Evolutionary conservation across 2,329 filamentous ascomycete genomes (phyloP), one percentile per base, ranked within the genome.

Genomic region (Hypoxylon sp.): DNA sequence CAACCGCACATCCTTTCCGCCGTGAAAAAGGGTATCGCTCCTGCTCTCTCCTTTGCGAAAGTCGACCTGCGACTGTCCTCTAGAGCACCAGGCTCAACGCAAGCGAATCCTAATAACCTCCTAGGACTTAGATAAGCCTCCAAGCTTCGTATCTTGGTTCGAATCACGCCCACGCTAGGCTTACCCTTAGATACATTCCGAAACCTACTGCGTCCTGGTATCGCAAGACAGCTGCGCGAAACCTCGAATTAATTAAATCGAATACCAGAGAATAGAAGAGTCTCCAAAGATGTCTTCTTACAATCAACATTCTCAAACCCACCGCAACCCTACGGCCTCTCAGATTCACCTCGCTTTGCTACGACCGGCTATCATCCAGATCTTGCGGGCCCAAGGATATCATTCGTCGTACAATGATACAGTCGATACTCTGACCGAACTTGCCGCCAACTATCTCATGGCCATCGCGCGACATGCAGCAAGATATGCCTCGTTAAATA

Each of bases 321-420:
- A 25, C 12, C 62, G 46, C 35, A 46, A 51, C 19, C 54, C 47
- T 3, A 54, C 55, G 7, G 37, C 63, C 4, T 63, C 59, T 29
- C 63, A 65, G 49, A 59, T 68, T 19, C 59, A 68, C 74, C 87
- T 90, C 72, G 87, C 89, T 54, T 86, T 96, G 58, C 80, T 97
- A 49, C 90, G 91, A 30, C 93, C 93, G 2, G 87, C 87, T 36
- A 84, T 97, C 54, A 84, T 97, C 50, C 91, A 97, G 73, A 93
- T 96, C 65, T 84, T 97, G 41, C 91, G 93, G 67, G 90, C 92
- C 20, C 88, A 91, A 16, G 93, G 93, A 68, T 97, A 95, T 75
- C 90, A 95, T 69, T 81, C 87, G 30, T 89, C 91, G 40, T 86
- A 86, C 45, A 87, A 90, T 2, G 87, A 88, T 3, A 91, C 95